Evolutionary conservation across 2,329 filamentous ascomycete genomes (phyloP), one percentile per base, ranked within the genome.

Genomic region (Colletotrichum echinochloae): DNA sequence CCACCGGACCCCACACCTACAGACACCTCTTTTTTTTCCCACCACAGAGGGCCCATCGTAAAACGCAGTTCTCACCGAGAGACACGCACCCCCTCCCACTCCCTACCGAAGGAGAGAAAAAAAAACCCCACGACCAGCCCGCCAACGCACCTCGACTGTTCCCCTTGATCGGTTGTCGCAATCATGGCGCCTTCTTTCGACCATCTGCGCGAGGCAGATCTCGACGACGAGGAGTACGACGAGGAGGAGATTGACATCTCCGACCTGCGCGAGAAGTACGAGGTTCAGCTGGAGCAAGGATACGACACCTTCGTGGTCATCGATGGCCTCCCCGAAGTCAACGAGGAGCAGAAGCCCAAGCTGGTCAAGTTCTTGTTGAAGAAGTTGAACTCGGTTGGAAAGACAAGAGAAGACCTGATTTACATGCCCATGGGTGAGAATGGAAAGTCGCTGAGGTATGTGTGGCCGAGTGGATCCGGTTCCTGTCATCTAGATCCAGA

Each of bases 251-350:
- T 98, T 82, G 95, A 98, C 81, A 94, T 97, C 81, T 95, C 94
- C 76, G 95, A 99, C 84, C 88, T 99, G 76, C 90, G 91, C 81
- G 95, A 97, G 82, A 94, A 97, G 83, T 98, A 95, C 81, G 94
- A 98, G 84, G 95, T 98, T 73, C 94, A 95, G 80, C 88, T 98
- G 74, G 96, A 99, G 82, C 94, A 97, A 82, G 96, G 96, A 70
- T 92, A 98, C 77, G 96, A 99, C 81, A 92, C 94, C 74, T 99
- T 99, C 79, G 93, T 99, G 74, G 95, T 98, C 73, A 89, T 98
- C 80, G 96, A 99, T 82, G 96, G 96, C 75, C 90, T 99, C 52
- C 96, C 96, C 74, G 86, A 92, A 74, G 95, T 99, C 74, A 94
- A 87, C 70, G 94, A 95, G 81, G 95, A 96, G 60, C 95, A 93